Conservation (phyloP, 176 grass and related monocot species). For the bread wheat (Triticum aestivum) region IWGSC_CS_RefSeq_v2.1 NC_057812.1:676008890-676009389, state of each 20-base stretch:
- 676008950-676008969: not conserved
- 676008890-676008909: conserved; percentile 82
- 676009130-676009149: not conserved
- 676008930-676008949: not conserved
- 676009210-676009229: conserved; percentile 82
- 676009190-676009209: conserved; percentile 83
- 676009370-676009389: conserved; percentile 83
- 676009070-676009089: conserved; percentile 77
- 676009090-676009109: conserved; percentile 19
- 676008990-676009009: not conserved
- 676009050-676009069: conserved; percentile 90
- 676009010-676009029: conserved; percentile 68
- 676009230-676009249: conserved; percentile 72
- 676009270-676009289: conserved; percentile 83
- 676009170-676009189: conserved; percentile 39
- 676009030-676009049: conserved; percentile 79
- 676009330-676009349: conserved; percentile 8
- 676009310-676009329: not conserved
- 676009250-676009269: conserved; percentile 88
- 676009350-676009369: conserved; percentile 35
- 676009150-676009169: not conserved
- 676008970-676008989: not conserved
- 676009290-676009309: conserved; percentile 11
- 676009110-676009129: not conserved
- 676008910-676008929: conserved; percentile 43